Conservation (phyloP, 345 rosid species). For the Syzygium aromaticum region DNA sequence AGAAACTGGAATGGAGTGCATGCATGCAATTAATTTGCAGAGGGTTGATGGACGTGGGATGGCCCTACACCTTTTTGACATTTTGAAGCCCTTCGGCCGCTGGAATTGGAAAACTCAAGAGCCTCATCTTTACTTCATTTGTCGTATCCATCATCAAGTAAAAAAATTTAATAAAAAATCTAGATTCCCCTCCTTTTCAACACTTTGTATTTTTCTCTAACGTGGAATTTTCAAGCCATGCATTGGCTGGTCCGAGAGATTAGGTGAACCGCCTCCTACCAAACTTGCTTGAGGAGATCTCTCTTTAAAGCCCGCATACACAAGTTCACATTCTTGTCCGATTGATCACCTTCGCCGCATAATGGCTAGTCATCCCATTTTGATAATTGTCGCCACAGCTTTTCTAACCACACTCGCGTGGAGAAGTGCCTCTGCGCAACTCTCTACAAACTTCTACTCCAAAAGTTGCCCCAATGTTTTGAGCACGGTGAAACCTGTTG, state of each 20-base stretch:
- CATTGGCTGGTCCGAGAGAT: background rate
- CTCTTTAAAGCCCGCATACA: background rate
- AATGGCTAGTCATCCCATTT: background rate
- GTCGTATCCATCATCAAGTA: background rate
- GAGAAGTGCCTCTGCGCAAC: constrained; percentile 41
- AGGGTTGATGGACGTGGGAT: background rate
- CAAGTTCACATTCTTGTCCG: background rate
- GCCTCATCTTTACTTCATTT: background rate
- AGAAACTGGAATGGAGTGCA: background rate
- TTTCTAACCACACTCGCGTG: background rate
- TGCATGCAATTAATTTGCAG: background rate
- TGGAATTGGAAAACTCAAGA: background rate
- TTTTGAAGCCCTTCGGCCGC: background rate
- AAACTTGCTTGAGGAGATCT: background rate
- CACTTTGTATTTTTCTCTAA: background rate
- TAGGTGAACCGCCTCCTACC: background rate
- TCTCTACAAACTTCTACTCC: constrained; percentile 57
- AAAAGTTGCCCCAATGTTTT: constrained; percentile 53
- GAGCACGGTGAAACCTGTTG: constrained; percentile 33
- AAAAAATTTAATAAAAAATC: background rate
- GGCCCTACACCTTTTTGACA: background rate
- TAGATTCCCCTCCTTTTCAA: background rate
- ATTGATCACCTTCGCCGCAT: background rate
- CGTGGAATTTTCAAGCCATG: background rate
- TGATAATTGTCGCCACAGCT: background rate